phyloP scores from a whole-genome alignment of 169 alveolate genomes.

The Perkinsus chesapeaki region DNA sequence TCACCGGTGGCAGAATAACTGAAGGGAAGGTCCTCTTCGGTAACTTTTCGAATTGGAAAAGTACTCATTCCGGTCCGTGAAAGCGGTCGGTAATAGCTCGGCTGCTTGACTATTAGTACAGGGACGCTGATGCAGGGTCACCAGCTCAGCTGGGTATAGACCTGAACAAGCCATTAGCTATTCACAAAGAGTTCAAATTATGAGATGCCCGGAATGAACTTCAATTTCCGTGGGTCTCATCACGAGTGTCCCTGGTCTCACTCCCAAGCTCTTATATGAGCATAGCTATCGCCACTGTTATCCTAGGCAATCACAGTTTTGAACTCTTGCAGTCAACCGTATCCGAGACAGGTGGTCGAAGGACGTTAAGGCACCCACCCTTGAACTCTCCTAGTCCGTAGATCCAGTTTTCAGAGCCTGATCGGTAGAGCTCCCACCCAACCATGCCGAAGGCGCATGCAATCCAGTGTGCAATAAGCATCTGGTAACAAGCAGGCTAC shows the following conservation, averaged over 20 bases:
- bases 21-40: not conserved
- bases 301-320: too few relatives aligned
- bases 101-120: not conserved
- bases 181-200: not conserved
- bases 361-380: not conserved
- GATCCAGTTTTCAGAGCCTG: not conserved
- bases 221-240: too few relatives aligned
- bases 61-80: not conserved
- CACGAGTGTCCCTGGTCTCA: too few relatives aligned
- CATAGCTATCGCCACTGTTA: too few relatives aligned
- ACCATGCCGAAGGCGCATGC: not conserved
- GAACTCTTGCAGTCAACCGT: too few relatives aligned
- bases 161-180: not conserved
- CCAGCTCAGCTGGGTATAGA: not conserved
- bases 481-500: not conserved
- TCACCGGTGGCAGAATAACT: not conserved
- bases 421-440: not conserved
- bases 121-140: not conserved
- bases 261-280: too few relatives aligned
- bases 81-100: not conserved
- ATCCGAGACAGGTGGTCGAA: too few relatives aligned
- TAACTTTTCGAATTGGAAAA: not conserved
- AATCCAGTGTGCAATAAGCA: not conserved
- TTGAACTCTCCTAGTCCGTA: not conserved
- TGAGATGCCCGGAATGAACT: too few relatives aligned